These are phyloP conservation scores for Fusarium sp. DNA, from an alignment of 2,329 filamentous ascomycete species.

Conservation along the genomic window DNA sequence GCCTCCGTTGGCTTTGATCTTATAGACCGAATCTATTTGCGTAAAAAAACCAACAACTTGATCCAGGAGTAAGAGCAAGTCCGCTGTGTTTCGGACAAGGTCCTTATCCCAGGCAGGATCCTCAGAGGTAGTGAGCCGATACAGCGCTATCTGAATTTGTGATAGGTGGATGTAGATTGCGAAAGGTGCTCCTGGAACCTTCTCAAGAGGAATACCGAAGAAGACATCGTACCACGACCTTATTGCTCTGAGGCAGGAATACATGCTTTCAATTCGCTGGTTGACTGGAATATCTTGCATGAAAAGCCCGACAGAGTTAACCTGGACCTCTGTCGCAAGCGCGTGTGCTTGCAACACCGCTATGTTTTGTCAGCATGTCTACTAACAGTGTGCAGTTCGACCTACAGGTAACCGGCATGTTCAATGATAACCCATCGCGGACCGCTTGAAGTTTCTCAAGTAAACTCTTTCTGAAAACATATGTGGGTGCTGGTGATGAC, in stretches of 20 bases:
- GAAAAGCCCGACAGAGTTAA: slow-evolving; percentile 55
- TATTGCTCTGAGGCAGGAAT: slow-evolving; percentile 55
- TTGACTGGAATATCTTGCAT: slow-evolving; percentile 52
- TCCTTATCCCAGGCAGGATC: slow-evolving; percentile 60
- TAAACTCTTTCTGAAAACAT: slow-evolving; percentile 54
- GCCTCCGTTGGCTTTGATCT: slow-evolving; percentile 47
- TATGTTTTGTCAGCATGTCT: slow-evolving; percentile 35
- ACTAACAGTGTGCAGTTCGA: not conserved
- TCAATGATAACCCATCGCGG: slow-evolving; percentile 43
- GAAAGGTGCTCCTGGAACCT: slow-evolving; percentile 55
- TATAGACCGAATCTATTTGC: slow-evolving; percentile 49
- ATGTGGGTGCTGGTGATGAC: slow-evolving; percentile 49
- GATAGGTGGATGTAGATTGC: slow-evolving; percentile 54
- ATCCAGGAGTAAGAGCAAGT: slow-evolving; percentile 56
- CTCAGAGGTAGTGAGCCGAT: slow-evolving; percentile 58
- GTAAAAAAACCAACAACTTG: slow-evolving; percentile 54
- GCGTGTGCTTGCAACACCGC: slow-evolving; percentile 53
- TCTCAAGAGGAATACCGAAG: slow-evolving; percentile 51
- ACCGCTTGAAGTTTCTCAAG: slow-evolving; percentile 50
- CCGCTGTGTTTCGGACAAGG: slow-evolving; percentile 54
- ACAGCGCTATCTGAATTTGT: slow-evolving; percentile 57
- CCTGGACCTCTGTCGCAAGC: slow-evolving; percentile 51
- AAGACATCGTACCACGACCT: slow-evolving; percentile 57
- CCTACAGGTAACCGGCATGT: slow-evolving; percentile 51
- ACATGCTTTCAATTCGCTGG: slow-evolving; percentile 56